Base-by-base conservation (phyloP, 768 basidiomycete genomes). In the Mycena rebaudengoi region DNA sequence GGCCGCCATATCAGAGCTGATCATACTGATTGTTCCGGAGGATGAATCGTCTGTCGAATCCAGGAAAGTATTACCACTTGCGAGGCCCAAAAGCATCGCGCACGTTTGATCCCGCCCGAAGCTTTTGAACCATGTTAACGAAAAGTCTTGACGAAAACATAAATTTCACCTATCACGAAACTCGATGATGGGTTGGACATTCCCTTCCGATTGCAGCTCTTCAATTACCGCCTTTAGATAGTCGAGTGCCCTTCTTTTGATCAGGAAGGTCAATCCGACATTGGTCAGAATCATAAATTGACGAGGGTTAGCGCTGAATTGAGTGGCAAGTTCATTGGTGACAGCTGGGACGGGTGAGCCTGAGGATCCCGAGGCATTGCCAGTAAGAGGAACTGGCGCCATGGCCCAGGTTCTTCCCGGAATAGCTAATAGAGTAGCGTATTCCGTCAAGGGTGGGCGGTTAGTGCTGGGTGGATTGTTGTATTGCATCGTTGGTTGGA, bases 81-180 rank as follows among this genome's bases (percentile, higher is more conserved):
- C 93, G 58, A 98, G 84, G 12, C 90, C 91, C 14, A 97, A 84
- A 18, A 95, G 86, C 92, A 98, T 96, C 6, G 94, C 91, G 69
- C 95, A 96, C 4, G 94, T 91, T 71, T 97, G 93, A 73, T 96
- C 93, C 54, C 94, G 86, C 45, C 96, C 95, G 74, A 92, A 98
- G 72, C 96, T 97, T 68, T 18, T 62, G 21, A 40, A 60, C 25
- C 4, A 45, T 26, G 37, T 55, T 11, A 60, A 49, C 26, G 41
- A 5, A n/a, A 11, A 48, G 46, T 55, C 26, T 25, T 39, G 16
- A 11, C 53, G 21, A 41, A 18, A 39, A 57, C 52, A 43, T 57
- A 21, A 37, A 65, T 80, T n/a, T 58, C 68, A 90, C 95, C 88
- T 92, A 69, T 94, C 90, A 53, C 91, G 83, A 73, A 96, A 95